Conservation (phyloP, 2,329 filamentous ascomycete species). For the Colletotrichum destructivum region DNA sequence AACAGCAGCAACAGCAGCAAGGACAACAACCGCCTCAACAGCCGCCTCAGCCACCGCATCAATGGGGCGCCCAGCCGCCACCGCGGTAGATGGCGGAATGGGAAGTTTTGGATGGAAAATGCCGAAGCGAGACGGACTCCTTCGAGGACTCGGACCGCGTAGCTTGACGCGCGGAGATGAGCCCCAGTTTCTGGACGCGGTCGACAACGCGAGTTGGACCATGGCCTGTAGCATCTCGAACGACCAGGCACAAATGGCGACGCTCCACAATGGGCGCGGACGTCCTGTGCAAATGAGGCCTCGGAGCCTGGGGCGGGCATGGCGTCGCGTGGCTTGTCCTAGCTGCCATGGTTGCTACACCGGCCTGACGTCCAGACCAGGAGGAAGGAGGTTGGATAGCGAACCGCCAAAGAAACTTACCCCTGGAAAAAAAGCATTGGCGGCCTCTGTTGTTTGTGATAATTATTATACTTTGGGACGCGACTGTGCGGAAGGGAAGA, state of each 20-base stretch:
- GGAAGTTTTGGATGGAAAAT: not conserved
- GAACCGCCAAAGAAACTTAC: not conserved
- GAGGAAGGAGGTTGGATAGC: not conserved
- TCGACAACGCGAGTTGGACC: not conserved
- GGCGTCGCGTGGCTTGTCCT: constrained; percentile 26
- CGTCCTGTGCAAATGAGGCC: constrained; percentile 11
- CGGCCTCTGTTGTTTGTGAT: not conserved
- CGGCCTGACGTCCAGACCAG: not conserved
- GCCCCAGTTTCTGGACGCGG: not conserved
- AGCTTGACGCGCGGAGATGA: not conserved
- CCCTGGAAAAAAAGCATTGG: not conserved
- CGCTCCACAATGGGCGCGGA: not conserved
- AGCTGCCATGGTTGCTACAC: constrained; percentile 13
- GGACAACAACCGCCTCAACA: constrained; percentile 48
- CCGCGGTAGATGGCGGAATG: constrained; percentile 6
- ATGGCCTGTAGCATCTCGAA: not conserved
- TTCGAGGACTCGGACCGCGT: not conserved
- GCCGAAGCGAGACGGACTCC: not conserved
- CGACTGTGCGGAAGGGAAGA: not conserved
- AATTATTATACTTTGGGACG: not conserved
- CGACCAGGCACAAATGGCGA: no score
- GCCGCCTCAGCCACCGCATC: constrained; percentile 45
- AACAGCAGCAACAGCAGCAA: constrained; percentile 44
- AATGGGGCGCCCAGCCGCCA: constrained; percentile 39
- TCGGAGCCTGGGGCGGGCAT: constrained; percentile 16